Base-by-base conservation (phyloP, 2,329 filamentous ascomycete genomes). In the Exophiala spinifera region DNA sequence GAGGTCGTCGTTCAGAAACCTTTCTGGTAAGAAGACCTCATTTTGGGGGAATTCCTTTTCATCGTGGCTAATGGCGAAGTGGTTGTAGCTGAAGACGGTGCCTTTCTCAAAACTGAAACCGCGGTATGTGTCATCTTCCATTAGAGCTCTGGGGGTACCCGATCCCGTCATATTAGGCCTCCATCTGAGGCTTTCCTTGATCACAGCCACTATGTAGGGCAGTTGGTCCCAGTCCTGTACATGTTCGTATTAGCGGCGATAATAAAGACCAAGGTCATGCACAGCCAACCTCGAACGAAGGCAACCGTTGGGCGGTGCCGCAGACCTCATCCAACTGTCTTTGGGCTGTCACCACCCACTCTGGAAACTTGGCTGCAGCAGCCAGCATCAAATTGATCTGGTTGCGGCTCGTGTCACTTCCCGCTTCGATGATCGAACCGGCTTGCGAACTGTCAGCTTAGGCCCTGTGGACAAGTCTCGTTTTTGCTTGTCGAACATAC, bases 11-110 rank as follows among this genome's bases (percentile, higher is more conserved):
- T 65, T 59, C 10, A 57, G 49, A 28, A 53, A 53, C 17, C 55
- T 45, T 21, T 57, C 55, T 7, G 55, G 55, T n/a, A 23, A n/a
- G 34, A 57, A 65, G 23, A 62, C 61, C 19, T 52, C 55, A 17
- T 48, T 42, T 13, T 46, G n/a, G 10, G 49, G 23, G 25, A 39
- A 57, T 14, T 57, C 49, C 17, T 40, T 66, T 19, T 69, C 67
- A 51, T 75, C 72, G 50, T 70, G 66, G 44, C 74, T 70, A 42
- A 77, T 75, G 1, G 67, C 69, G 71, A 73, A 76, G 1, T 70
- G 69, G 56, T 76, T 77, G 6, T 33, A 48, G 28, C 28, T 44
- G 25, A 42, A 49, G 77, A 1, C 73, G 70, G 0, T 73, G 74
- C 1, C 75, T 36, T 49, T 49, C 37, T 48, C 66, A 60, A 37